Evolutionary conservation across 345 rosid species (phyloP), one percentile per base, ranked within the genome.

Genomic region (Balakata baccata): DNA sequence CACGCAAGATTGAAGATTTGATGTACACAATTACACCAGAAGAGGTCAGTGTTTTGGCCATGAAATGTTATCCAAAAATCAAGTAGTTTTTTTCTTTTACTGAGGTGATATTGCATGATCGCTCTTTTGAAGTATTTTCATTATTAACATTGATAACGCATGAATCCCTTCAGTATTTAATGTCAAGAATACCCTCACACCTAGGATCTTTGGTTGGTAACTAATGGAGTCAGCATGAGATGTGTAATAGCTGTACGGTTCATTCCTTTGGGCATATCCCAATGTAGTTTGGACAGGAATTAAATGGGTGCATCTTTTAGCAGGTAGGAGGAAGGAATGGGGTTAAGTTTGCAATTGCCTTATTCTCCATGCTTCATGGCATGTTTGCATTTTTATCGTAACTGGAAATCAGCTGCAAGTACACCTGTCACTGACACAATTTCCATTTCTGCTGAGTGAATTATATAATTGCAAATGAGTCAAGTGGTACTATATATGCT

Each of bases 1-100:
- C 94, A 62, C 86, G 87, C 83, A 93, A 84, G 86, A 89, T 95
- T 34, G 97, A 95, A 78, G 97, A 95, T 84, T 78, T 91, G 74
- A 93, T 93, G 98, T 93, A 87, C 83, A 93, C 99, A 20, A 90
- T 95, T 67, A 78, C 94, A 45, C 94, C 97, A 51, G 99, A 95
- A 83, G 99, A 95, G 97, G 99, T 93, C 63, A 75, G 90, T 77
- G 34, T 64, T 6, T 68, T 39, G 41, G 51, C 54, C 37, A 52
- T 74, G 58, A 17, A 14, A 17, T 63, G 52, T 70, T 68, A 29
- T 56, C 46, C 23, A 43, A 46, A 34, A 50, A 66, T 63, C 20
- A 37, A 61, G 16, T 16, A 29, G n/a, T 34, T 60, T 69, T 52
- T 47, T 20, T 7, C 34, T 17, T 65, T 70, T 13, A 50, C 16